phyloP scores from a whole-genome alignment of 495 filamentous ascomycete species.

The Talaromyces liani region DNA sequence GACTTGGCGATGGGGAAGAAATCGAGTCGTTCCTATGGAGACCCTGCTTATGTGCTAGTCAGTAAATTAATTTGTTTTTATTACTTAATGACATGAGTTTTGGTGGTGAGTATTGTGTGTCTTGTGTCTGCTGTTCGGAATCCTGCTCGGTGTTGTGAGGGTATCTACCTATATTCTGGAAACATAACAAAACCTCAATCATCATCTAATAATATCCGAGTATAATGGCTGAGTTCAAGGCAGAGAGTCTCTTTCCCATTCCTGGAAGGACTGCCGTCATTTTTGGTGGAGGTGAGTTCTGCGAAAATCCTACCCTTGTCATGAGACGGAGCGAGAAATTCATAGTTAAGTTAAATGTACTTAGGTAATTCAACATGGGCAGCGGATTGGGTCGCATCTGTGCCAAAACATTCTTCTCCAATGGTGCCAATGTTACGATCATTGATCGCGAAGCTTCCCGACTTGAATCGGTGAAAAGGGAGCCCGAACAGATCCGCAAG shows the following conservation, averaged over 20 bases:
- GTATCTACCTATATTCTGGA: neutral
- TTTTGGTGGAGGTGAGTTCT: constrained; percentile 53
- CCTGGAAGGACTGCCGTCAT: constrained; percentile 78
- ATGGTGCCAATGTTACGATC: neutral
- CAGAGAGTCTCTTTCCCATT: constrained; percentile 62
- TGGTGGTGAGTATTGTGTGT: too few relatives aligned
- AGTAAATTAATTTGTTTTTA: too few relatives aligned
- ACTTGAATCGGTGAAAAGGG: neutral
- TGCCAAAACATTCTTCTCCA: neutral
- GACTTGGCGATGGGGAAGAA: too few relatives aligned
- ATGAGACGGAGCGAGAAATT: too few relatives aligned
- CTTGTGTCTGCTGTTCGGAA: neutral
- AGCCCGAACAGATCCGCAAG: neutral
- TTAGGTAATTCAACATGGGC: neutral
- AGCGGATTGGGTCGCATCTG: constrained; percentile 1
- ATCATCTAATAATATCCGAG: neutral
- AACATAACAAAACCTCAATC: neutral
- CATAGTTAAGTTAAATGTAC: too few relatives aligned
- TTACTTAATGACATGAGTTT: too few relatives aligned
- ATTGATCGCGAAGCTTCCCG: neutral
- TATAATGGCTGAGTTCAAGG: neutral
- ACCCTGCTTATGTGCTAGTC: too few relatives aligned
- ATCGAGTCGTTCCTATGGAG: too few relatives aligned
- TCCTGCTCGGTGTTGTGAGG: neutral
- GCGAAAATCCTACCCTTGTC: too few relatives aligned